Evolutionary conservation across 345 rosid genomes (phyloP).

Genomic region (Euclidium syriacum): DNA sequence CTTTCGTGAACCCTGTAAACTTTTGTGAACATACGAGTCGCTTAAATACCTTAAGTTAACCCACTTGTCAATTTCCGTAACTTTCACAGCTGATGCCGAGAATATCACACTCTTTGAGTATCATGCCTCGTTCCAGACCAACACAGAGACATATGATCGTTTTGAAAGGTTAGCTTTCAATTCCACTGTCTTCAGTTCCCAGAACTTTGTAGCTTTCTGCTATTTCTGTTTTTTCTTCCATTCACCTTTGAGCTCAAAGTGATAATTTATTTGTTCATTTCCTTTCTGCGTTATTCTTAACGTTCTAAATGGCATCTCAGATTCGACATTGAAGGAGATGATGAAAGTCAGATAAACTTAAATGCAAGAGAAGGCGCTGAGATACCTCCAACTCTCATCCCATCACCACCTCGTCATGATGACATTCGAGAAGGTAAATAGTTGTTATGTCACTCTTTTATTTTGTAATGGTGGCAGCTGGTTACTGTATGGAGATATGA

Average conservation of each 20-base stretch:
- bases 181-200: not conserved
- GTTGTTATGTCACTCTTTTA: not conserved
- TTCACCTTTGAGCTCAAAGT: conserved; percentile 7
- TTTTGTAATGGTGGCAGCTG: not conserved
- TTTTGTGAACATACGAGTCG: not conserved
- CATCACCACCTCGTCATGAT: conserved; percentile 47
- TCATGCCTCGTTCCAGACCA: conserved; percentile 49
- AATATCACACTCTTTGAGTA: conserved; percentile 65
- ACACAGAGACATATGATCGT: conserved; percentile 41
- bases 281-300: not conserved
- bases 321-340: conserved; percentile 73
- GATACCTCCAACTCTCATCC: conserved; percentile 40
- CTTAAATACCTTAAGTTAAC: not conserved
- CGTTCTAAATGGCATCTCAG: conserved; percentile 35
- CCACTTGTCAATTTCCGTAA: conserved; percentile 10
- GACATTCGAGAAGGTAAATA: conserved; percentile 51
- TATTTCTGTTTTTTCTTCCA: too few species aligned
- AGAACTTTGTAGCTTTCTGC: too few species aligned
- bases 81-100: conserved; percentile 56
- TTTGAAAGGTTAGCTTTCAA: conserved; percentile 52
- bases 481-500: conserved; percentile 9
- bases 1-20: not conserved
- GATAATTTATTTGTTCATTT: conserved; percentile 5
- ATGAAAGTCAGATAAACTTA: conserved; percentile 52
- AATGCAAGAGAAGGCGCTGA: conserved; percentile 43